A percentile compares a stretch with the other conserved stretches of the same genome.
These are phyloP conservation scores for Calendula officinalis DNA, from an alignment of 129 eudicot genomes.

Conservation along the genomic window DNA sequence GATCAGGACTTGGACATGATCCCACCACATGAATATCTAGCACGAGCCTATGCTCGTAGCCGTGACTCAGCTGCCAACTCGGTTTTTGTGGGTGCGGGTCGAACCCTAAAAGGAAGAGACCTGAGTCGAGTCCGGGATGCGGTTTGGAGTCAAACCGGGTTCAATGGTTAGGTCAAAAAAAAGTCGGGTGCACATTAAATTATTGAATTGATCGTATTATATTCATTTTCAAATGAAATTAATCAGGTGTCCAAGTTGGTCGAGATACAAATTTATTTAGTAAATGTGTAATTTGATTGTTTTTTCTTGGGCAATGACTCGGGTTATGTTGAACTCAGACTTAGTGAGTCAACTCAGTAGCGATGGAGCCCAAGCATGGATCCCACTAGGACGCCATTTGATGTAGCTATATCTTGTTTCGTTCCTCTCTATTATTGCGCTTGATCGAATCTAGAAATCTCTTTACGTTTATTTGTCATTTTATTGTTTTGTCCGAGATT, in stretches of 20 bases:
- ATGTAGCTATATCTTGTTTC: constrained; percentile 6
- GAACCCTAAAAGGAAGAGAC: constrained; percentile 79
- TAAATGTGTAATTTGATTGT: constrained; percentile 23
- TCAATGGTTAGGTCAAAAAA: constrained; percentile 42
- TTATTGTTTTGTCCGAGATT: background rate
- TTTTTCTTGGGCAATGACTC: constrained; percentile 47
- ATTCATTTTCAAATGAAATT: background rate
- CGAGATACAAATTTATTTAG: background rate
- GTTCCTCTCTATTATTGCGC: constrained; percentile 15
- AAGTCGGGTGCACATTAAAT: background rate
- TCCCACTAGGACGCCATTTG: constrained; percentile 16
- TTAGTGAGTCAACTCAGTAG: constrained; percentile 44
- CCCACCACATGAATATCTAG: constrained; percentile 86
- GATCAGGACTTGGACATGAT: constrained; percentile 35
- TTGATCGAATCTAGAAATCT: background rate
- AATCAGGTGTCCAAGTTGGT: background rate
- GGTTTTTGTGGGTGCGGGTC: constrained; percentile 71
- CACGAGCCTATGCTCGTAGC: too few species aligned
- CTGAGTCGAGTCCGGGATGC: constrained; percentile 82
- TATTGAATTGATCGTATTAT: constrained; percentile 19
- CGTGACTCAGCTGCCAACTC: constrained; percentile 51
- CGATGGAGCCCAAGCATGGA: constrained; percentile 41
- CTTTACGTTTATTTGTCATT: background rate
- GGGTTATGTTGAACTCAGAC: constrained; percentile 29
- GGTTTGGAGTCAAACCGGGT: constrained; percentile 87